A percentile compares a stretch with the other conserved stretches of the same genome.
phyloP scores from a whole-genome alignment of 148 eudicot species.

The Nepenthes mirabilis region DNA sequence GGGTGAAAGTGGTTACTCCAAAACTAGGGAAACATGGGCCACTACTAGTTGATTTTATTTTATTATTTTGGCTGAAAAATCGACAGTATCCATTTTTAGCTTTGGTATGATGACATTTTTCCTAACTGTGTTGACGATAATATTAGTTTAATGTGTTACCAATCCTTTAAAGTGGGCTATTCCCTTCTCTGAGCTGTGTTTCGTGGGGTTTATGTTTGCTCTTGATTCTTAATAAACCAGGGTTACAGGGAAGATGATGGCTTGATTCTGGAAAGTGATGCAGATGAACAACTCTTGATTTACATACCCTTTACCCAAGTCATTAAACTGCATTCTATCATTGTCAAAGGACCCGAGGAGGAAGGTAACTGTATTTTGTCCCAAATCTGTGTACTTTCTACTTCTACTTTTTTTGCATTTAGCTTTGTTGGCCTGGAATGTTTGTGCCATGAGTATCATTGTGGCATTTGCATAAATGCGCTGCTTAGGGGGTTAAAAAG shows the following conservation, averaged over 20 bases:
- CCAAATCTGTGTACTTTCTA: not conserved
- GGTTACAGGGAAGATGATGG: constrained; percentile 98
- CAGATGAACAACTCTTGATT: constrained; percentile 90
- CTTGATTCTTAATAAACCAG: constrained; percentile 24
- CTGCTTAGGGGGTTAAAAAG: too few species aligned
- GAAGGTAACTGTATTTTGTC: constrained; percentile 43
- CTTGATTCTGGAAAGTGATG: constrained; percentile 81
- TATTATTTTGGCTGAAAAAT: too few species aligned
- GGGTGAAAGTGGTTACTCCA: too few species aligned
- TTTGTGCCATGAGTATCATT: too few species aligned
- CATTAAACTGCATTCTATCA: constrained; percentile 72
- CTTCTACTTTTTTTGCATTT: not conserved
- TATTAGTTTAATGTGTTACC: not conserved
- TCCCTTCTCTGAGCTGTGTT: not conserved
- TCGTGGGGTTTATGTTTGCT: not conserved
- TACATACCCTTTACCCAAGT: constrained; percentile 86
- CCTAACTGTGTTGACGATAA: too few species aligned
- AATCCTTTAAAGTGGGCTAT: not conserved
- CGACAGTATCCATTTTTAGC: too few species aligned
- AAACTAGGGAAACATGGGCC: too few species aligned
- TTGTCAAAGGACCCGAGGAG: constrained; percentile 73
- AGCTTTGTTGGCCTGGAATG: not conserved
- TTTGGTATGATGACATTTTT: too few species aligned
- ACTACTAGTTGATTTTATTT: too few species aligned
- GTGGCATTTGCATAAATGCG: too few species aligned